These are phyloP conservation scores for Forsythia suspensa DNA, from an alignment of 257 asterid genomes.

Conservation along the genomic window DNA sequence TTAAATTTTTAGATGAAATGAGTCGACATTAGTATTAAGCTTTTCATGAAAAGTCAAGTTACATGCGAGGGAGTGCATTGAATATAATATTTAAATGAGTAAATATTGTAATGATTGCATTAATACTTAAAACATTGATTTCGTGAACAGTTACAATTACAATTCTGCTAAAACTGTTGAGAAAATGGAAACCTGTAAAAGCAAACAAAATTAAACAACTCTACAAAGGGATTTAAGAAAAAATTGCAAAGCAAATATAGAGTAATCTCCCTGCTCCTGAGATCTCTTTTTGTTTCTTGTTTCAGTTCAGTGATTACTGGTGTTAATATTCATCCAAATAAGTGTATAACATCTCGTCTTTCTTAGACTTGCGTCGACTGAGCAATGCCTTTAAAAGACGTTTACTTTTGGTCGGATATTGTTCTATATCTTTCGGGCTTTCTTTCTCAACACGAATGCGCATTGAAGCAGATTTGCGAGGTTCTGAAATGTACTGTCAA, in stretches of 20 bases:
- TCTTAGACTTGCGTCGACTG: constrained; percentile 86
- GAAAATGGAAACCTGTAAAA: constrained; percentile 16
- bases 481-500: constrained; percentile 63
- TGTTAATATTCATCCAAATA: constrained; percentile 76
- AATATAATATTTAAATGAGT: too few relatives aligned
- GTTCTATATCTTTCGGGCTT: constrained; percentile 59
- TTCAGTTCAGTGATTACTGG: constrained; percentile 1
- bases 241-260: too few relatives aligned
- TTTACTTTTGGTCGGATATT: constrained; percentile 76
- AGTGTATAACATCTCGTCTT: constrained; percentile 77
- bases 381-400: constrained; percentile 82
- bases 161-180: constrained; percentile 11
- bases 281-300: neutral
- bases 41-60: too few relatives aligned
- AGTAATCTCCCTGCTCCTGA: neutral
- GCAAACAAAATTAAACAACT: constrained; percentile 29
- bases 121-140: too few relatives aligned
- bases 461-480: constrained; percentile 83
- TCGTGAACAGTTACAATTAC: constrained; percentile 35
- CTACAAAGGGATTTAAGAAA: constrained; percentile 8
- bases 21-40: too few relatives aligned
- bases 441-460: constrained; percentile 59
- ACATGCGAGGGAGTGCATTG: too few relatives aligned
- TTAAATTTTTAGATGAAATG: too few relatives aligned
- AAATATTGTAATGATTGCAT: too few relatives aligned